Evolutionary conservation across 1,284 basidiomycete species (phyloP).

Genomic region (Sporisorium sorghi): DNA sequence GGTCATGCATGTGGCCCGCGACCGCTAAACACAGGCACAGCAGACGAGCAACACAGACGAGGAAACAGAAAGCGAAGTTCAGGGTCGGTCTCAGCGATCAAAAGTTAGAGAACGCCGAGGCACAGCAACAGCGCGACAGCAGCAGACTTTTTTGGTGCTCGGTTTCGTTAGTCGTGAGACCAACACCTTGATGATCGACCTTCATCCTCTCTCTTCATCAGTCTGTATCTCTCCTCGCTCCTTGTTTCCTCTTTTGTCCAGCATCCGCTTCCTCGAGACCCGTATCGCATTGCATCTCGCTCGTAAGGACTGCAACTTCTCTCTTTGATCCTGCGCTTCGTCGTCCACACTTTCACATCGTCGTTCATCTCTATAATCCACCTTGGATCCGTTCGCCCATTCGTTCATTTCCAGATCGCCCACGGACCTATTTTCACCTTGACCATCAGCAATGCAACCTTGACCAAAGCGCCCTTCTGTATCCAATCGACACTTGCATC

Average conservation of each 20-base stretch:
- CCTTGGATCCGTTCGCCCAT: not conserved
- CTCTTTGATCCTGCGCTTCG: not conserved
- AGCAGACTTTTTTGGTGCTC: too few relatives aligned
- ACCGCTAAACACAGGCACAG: not conserved
- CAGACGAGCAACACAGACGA: not conserved
- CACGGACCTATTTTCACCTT: not conserved
- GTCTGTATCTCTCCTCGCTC: too few relatives aligned
- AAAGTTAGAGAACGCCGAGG: constrained; percentile 2
- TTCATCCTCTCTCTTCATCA: too few relatives aligned
- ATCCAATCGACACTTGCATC: constrained; percentile 3
- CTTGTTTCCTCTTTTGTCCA: too few relatives aligned
- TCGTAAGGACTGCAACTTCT: too few relatives aligned
- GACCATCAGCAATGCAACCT: constrained; percentile 15
- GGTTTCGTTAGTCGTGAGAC: too few relatives aligned
- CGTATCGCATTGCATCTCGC: not conserved
- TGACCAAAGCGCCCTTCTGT: not conserved
- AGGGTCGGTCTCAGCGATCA: not conserved
- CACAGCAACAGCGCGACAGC: not conserved
- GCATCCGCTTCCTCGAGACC: not conserved
- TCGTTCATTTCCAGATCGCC: not conserved
- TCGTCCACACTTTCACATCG: not conserved
- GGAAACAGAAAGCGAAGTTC: not conserved
- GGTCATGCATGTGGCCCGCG: constrained; percentile 1
- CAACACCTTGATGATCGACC: too few relatives aligned
- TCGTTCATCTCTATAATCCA: not conserved